Evolutionary conservation across 208 protist genomes (phyloP).

Genomic region (Leptomonas seymouri): DNA sequence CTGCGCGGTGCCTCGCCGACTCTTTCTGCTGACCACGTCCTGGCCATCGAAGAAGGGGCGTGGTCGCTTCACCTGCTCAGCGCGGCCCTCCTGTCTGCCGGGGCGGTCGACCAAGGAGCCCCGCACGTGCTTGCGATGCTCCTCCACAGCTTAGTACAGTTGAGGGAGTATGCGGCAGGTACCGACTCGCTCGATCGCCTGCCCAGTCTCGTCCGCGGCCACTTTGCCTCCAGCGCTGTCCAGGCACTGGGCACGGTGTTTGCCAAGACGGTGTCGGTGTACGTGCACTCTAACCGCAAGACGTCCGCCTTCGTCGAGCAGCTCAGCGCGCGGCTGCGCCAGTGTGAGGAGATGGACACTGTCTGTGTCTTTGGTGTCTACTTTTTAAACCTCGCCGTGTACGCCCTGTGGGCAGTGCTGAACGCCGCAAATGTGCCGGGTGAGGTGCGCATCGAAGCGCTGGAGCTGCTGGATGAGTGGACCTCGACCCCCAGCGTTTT

Average conservation of each 20-base stretch:
- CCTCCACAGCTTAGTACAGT: slow-evolving; percentile 23
- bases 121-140: slow-evolving; percentile 25
- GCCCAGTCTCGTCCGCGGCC: slow-evolving; percentile 24
- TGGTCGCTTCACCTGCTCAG: slow-evolving; percentile 38
- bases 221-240: slow-evolving; percentile 21
- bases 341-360: slow-evolving; percentile 34
- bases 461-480: slow-evolving; percentile 37
- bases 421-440: slow-evolving; percentile 17
- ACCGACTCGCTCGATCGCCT: slow-evolving; percentile 10
- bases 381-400: slow-evolving; percentile 34
- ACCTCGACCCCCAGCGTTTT: slow-evolving; percentile 35
- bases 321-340: slow-evolving; percentile 26
- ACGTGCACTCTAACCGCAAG: slow-evolving; percentile 31
- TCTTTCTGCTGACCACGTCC: slow-evolving; percentile 16
- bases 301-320: slow-evolving; percentile 38
- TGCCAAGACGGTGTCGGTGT: slow-evolving; percentile 33
- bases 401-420: slow-evolving; percentile 33
- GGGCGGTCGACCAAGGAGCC: slow-evolving; percentile 22
- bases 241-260: slow-evolving; percentile 21
- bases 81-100: slow-evolving; percentile 25
- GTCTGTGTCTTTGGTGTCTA: slow-evolving; percentile 25
- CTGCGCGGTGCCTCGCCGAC: slow-evolving; percentile 2
- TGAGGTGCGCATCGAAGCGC: slow-evolving; percentile 22
- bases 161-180: slow-evolving; percentile 17
- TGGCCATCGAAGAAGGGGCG: slow-evolving; percentile 28